Conservation (phyloP, 164 flowering plant species). For the Cinnamomum chago region DNA sequence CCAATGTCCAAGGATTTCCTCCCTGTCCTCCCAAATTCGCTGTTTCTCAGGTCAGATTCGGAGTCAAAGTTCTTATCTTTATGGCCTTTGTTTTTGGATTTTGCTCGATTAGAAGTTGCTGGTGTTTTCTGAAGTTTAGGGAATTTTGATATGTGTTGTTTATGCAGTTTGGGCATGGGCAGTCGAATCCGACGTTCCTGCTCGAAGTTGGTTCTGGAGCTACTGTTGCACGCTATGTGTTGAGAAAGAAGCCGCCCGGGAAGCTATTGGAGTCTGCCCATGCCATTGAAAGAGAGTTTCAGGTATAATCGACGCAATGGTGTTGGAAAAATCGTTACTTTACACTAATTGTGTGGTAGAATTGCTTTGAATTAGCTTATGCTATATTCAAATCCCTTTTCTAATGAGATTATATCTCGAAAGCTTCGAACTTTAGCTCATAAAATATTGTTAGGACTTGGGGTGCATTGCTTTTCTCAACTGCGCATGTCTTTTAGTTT, state of each 20-base stretch:
- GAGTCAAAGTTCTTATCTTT: neutral
- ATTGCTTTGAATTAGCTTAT: too few relatives aligned
- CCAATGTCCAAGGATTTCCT: conserved; percentile 68
- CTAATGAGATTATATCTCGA: too few relatives aligned
- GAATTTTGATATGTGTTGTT: neutral
- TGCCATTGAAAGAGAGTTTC: conserved; percentile 88
- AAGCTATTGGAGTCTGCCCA: conserved; percentile 80
- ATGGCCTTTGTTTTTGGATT: neutral
- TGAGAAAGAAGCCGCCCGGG: conserved; percentile 95
- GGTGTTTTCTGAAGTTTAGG: neutral
- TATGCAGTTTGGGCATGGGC: conserved; percentile 89
- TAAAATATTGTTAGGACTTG: too few relatives aligned
- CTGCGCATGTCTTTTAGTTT: neutral
- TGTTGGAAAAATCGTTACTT: too few relatives aligned
- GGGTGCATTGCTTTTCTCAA: too few relatives aligned
- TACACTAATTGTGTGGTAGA: too few relatives aligned
- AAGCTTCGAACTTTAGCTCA: too few relatives aligned
- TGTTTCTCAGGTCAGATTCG: conserved; percentile 51
- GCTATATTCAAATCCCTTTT: too few relatives aligned
- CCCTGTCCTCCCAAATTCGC: conserved; percentile 36
- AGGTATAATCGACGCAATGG: conserved; percentile 32
- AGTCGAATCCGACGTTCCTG: conserved; percentile 89
- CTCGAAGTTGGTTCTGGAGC: conserved; percentile 48
- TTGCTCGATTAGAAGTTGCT: neutral
- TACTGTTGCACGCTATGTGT: conserved; percentile 54